These are phyloP conservation scores for Dovyalis caffra DNA, from an alignment of 345 rosid species.

Conservation along the genomic window DNA sequence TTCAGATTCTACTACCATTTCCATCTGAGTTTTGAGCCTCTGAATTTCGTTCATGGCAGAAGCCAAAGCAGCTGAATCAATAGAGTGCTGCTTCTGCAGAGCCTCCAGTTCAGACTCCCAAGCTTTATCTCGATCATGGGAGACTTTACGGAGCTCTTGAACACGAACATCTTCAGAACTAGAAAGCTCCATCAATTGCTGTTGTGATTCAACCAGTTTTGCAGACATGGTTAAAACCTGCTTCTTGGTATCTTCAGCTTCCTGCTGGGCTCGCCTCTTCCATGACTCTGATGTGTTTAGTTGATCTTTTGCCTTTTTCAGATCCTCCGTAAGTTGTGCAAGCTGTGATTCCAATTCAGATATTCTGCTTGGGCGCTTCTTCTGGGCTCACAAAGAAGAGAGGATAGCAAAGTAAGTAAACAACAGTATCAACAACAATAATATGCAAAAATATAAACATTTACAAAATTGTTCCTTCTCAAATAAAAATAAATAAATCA, in stretches of 20 bases:
- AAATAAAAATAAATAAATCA: too few relatives aligned
- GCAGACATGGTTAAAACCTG: slow-evolving; percentile 49
- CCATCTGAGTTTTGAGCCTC: slow-evolving; percentile 80
- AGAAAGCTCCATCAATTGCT: slow-evolving; percentile 69
- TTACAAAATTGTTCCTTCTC: neutral
- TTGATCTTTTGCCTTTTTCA: slow-evolving; percentile 75
- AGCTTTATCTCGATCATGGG: slow-evolving; percentile 83
- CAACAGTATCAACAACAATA: slow-evolving; percentile 7
- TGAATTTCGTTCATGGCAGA: slow-evolving; percentile 89
- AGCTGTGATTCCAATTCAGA: slow-evolving; percentile 66
- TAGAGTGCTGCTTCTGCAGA: slow-evolving; percentile 70
- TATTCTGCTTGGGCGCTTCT: slow-evolving; percentile 52
- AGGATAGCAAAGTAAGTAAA: slow-evolving; percentile 4
- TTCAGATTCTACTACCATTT: slow-evolving; percentile 63
- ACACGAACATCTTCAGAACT: slow-evolving; percentile 76
- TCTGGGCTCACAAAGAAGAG: slow-evolving; percentile 42
- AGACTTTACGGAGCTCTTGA: slow-evolving; percentile 76
- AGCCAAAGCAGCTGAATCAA: slow-evolving; percentile 76
- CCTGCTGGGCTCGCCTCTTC: slow-evolving; percentile 68
- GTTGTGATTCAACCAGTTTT: slow-evolving; percentile 62
- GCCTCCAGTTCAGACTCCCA: slow-evolving; percentile 99
- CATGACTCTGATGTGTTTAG: slow-evolving; percentile 63
- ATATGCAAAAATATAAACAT: slow-evolving; percentile 4
- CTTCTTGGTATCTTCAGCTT: slow-evolving; percentile 77
- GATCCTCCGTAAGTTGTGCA: slow-evolving; percentile 75